A percentile compares a stretch with the other conserved stretches of the same genome.
These are phyloP conservation scores for Apiotrichum mycotoxinovorans DNA, from an alignment of 1,284 basidiomycete species.

Conservation along the genomic window DNA sequence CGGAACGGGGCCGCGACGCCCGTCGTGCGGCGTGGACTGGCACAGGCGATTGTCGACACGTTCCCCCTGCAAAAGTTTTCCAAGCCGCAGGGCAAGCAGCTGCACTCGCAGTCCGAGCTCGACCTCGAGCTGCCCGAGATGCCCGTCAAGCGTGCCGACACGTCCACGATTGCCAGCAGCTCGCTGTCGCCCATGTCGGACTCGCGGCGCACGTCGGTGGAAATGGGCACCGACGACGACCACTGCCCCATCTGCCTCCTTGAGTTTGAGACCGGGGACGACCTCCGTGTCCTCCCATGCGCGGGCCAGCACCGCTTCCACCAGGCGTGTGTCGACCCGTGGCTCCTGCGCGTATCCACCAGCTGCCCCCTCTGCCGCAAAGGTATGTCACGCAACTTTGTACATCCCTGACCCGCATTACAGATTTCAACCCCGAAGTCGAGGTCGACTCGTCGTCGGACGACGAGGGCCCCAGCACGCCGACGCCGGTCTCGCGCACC, in stretches of 20 bases:
- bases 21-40: slow-evolving; percentile 63
- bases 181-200: not conserved
- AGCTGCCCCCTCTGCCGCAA: slow-evolving; percentile 88
- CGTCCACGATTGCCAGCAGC: slow-evolving; percentile 8
- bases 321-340: slow-evolving; percentile 54
- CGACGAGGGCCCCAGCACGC: slow-evolving; percentile 15
- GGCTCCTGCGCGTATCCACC: slow-evolving; percentile 75
- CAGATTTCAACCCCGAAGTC: slow-evolving; percentile 45
- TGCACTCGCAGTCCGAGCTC: not conserved
- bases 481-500: slow-evolving; percentile 12
- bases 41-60: slow-evolving; percentile 85
- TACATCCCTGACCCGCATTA: not conserved
- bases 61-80: slow-evolving; percentile 89
- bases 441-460: slow-evolving; percentile 9
- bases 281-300: slow-evolving; percentile 81
- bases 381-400: slow-evolving; percentile 54
- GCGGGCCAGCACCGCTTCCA: slow-evolving; percentile 86
- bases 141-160: not conserved
- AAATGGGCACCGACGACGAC: slow-evolving; percentile 48
- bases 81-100: slow-evolving; percentile 5
- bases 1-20: not conserved
- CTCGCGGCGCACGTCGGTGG: not conserved
- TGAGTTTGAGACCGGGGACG: slow-evolving; percentile 88
- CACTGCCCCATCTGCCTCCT: slow-evolving; percentile 91
- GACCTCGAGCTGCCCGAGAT: slow-evolving; percentile 8